Evolutionary conservation across 176 grass and related monocot species (phyloP).

Genomic region (Aegilops umbellulata): DNA sequence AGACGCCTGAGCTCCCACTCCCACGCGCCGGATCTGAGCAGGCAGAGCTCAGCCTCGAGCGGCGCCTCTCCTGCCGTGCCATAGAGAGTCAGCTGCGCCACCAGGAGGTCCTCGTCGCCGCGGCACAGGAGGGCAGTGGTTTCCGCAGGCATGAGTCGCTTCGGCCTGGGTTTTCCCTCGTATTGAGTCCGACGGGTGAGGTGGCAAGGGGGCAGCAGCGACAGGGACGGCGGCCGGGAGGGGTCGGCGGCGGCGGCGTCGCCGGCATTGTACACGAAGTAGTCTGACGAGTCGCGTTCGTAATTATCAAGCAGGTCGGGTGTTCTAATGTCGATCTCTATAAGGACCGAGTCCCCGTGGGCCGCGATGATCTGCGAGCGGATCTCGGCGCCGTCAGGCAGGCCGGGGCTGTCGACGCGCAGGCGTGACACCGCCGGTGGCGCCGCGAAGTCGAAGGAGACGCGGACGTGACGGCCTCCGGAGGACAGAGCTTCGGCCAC

Average conservation of each 20-base stretch:
- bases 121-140: not conserved
- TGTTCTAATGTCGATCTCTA: not conserved
- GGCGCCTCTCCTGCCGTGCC: accelerated
- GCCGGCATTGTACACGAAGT: not conserved
- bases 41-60: not conserved
- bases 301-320: not conserved
- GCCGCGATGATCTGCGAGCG: not conserved
- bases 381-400: not conserved
- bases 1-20: not conserved
- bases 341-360: not conserved
- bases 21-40: not conserved
- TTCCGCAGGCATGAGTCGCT: not conserved
- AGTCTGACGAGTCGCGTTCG: not conserved
- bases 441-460: not conserved
- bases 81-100: not conserved
- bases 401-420: not conserved
- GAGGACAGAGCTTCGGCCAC: not conserved
- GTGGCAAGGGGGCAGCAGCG: not conserved
- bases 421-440: not conserved
- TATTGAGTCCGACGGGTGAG: too few species aligned
- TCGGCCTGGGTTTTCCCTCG: too few species aligned
- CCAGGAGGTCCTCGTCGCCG: not conserved
- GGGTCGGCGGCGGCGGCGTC: too few species aligned
- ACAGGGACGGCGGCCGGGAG: not conserved
- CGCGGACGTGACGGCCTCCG: not conserved